Base-by-base conservation (phyloP, 257 asterid species). In the Nicotiana noctiflora region DNA sequence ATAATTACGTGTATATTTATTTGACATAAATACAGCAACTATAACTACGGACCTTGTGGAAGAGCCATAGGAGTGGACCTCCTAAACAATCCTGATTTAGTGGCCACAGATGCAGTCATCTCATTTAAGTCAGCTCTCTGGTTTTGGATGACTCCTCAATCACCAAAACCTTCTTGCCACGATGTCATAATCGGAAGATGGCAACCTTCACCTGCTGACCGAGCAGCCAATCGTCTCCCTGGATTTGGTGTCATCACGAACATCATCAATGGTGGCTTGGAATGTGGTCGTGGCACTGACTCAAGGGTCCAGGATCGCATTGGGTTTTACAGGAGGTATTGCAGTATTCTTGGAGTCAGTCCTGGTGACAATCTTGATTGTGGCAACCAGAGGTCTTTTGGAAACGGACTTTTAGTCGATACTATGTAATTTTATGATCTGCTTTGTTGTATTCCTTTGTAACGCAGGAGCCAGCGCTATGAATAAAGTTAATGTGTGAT, bases 141-240 rank as follows among this genome's bases (percentile, higher is more conserved):
- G 89, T 84, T 87, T n/a, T 87, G 89, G 89, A 84, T 78, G 90
- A 84, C 90, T 0, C 86, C 86, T 2, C 90, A 87, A 44, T n/a
- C 84, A 1, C 80, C 81, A 27, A 87, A 84, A 57, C 90, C 88
- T 0, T 84, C 90, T 0, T 53, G 83, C 80, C 90, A 84, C 31
- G 85, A 84, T 13, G 88, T 83, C 49, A 83, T 87, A 34, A 60
- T 65, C 0, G 88, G 90, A 0, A 31, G 77, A 64, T 87, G 88
- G 88, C 76, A 53, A 2, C 90, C 88, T 0, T 84, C 90, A 0
- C 11, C 49, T 0, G n/a, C 61, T 0, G 88, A 87, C 46, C 10
- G 23, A 1, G 44, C 81, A 0, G 90, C 86, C 2, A 81, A 82
- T 4, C 83, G 88, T 0, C 52, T 80, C 2, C 84, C 90, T 2